phyloP scores from a whole-genome alignment of 2,329 filamentous ascomycete species.

The Calonectria henricotiae region DNA sequence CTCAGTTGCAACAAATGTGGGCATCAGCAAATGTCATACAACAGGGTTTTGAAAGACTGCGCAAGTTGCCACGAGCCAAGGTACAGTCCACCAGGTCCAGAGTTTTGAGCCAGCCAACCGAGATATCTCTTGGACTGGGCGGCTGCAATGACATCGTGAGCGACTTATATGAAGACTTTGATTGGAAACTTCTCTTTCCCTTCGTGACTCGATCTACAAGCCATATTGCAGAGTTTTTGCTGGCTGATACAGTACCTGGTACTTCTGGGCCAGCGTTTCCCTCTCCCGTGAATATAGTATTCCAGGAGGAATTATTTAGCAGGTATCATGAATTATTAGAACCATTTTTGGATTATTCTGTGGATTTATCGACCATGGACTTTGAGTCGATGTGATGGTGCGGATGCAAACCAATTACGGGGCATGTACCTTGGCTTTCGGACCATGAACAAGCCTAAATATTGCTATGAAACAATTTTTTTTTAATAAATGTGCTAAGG shows the following conservation, averaged over 20 bases:
- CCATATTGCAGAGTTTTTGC: conserved; percentile 41
- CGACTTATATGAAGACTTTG: conserved; percentile 27
- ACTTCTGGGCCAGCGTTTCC: conserved; percentile 35
- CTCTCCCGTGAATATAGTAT: conserved; percentile 42
- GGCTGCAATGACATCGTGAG: neutral
- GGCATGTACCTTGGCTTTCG: too few species aligned
- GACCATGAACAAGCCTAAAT: too few species aligned
- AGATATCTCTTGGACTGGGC: neutral
- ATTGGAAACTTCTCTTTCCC: conserved; percentile 44
- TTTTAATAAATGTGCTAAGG: too few species aligned
- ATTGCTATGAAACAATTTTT: too few species aligned
- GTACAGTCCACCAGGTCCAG: conserved; percentile 30
- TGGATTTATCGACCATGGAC: conserved; percentile 42
- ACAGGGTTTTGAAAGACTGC: conserved; percentile 46
- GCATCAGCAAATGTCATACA: conserved; percentile 46
- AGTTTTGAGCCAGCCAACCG: neutral
- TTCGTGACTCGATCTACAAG: conserved; percentile 45
- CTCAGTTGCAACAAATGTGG: conserved; percentile 47
- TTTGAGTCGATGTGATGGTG: conserved; percentile 11
- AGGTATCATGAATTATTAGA: conserved; percentile 46
- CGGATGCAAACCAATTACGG: too few species aligned
- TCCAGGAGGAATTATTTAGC: conserved; percentile 43
- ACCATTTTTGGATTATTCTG: conserved; percentile 45
- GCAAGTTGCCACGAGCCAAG: conserved; percentile 22
- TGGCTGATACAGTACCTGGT: conserved; percentile 43